A percentile compares a stretch with the other conserved stretches of the same genome.
Conservation (phyloP, 2,329 filamentous ascomycete species). For the Cordyceps cicadae region DNA sequence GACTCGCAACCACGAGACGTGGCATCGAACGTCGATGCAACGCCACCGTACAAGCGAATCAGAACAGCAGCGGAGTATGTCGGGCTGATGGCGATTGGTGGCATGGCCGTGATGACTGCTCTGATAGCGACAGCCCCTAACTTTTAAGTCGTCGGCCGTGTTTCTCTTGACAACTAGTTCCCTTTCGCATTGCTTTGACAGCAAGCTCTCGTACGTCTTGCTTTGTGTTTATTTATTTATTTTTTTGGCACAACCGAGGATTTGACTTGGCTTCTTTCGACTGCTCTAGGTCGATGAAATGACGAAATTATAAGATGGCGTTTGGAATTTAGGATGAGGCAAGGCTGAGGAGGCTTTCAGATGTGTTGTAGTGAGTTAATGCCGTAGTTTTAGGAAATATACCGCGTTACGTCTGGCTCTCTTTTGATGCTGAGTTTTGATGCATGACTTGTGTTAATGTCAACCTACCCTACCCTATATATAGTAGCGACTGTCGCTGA, state of each 20-base stretch:
- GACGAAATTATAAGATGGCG: not conserved
- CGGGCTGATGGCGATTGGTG: constrained; percentile 29
- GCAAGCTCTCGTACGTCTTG: too few relatives aligned
- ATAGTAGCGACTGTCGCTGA: too few relatives aligned
- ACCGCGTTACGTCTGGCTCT: not conserved
- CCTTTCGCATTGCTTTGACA: too few relatives aligned
- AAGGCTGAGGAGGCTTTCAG: not conserved
- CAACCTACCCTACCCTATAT: too few relatives aligned
- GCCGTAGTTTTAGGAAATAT: not conserved
- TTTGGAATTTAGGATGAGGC: not conserved
- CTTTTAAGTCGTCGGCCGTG: constrained; percentile 11
- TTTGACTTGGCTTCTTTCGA: not conserved
- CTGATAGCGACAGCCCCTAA: constrained; percentile 30
- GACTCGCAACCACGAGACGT: not conserved
- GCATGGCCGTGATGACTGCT: constrained; percentile 31
- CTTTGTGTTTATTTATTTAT: too few relatives aligned
- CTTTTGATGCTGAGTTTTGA: not conserved
- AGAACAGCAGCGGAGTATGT: constrained; percentile 28
- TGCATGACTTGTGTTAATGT: too few relatives aligned
- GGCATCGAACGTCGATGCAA: not conserved
- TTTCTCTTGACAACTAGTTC: too few relatives aligned
- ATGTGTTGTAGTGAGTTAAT: not conserved
- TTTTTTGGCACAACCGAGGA: not conserved
- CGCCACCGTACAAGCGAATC: constrained; percentile 21
- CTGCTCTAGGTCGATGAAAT: not conserved